A percentile compares a stretch with the other conserved stretches of the same genome.
Evolutionary conservation across 768 basidiomycete species (phyloP).

Genomic region (Scleroderma citrinum): DNA sequence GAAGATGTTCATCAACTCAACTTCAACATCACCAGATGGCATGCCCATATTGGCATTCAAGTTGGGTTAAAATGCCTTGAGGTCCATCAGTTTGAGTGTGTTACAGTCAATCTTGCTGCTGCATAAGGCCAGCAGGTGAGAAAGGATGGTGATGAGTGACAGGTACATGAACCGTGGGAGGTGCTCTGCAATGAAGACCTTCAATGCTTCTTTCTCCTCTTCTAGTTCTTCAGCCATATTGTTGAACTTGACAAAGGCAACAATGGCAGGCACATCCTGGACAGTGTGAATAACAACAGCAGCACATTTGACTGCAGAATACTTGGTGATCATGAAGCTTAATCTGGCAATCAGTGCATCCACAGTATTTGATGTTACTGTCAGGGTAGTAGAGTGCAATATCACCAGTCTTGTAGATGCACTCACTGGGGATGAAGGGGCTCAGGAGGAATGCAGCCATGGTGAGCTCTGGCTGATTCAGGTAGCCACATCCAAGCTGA

Average conservation of each 20-base stretch:
- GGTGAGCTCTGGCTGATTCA: conserved; percentile 24
- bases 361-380: conserved; percentile 27
- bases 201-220: conserved; percentile 17
- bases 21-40: conserved; percentile 21
- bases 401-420: conserved; percentile 28
- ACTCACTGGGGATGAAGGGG: conserved; percentile 24
- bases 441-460: conserved; percentile 21
- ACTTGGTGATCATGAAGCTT: conserved; percentile 26
- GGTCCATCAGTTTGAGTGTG: conserved; percentile 23
- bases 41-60: conserved; percentile 19
- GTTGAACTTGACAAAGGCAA: conserved; percentile 26
- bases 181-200: conserved; percentile 22
- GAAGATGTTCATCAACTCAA: conserved; percentile 21
- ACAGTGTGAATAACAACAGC: conserved; percentile 22
- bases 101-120: conserved; percentile 26
- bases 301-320: conserved; percentile 12
- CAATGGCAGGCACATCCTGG: conserved; percentile 24
- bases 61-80: conserved; percentile 15
- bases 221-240: conserved; percentile 8
- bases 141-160: conserved; percentile 21
- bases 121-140: conserved; percentile 18
- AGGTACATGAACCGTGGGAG: conserved; percentile 29
- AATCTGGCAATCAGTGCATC: conserved; percentile 30
- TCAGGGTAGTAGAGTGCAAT: conserved; percentile 22
- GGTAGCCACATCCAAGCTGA: conserved; percentile 20